Conservation (phyloP, 331 rosid species). For the Malus hybrid region DNA sequence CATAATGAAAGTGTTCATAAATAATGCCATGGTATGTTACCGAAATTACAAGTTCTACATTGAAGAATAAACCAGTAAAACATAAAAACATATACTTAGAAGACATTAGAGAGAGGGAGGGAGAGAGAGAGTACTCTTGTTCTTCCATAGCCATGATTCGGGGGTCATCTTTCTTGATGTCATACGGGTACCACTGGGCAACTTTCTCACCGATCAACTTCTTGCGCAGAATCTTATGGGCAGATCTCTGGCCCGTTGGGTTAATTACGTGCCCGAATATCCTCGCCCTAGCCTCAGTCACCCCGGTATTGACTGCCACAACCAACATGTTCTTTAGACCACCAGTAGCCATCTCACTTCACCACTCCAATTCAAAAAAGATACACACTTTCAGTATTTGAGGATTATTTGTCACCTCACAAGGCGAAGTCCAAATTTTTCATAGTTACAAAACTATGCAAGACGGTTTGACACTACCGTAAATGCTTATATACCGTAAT, state of each 20-base stretch:
- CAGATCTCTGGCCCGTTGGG: conserved; percentile 53
- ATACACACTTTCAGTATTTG: not conserved
- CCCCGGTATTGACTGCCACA: conserved; percentile 39
- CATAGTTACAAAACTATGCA: not conserved
- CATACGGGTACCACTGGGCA: conserved; percentile 73
- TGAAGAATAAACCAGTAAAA: not conserved
- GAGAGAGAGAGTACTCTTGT: conserved; percentile 48
- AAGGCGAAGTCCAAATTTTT: not conserved
- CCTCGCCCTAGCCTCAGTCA: conserved; percentile 59
- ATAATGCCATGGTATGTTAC: not conserved
- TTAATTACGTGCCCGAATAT: conserved; percentile 75
- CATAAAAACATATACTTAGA: not conserved
- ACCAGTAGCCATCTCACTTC: conserved; percentile 41
- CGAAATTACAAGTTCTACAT: not conserved
- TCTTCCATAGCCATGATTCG: conserved; percentile 59
- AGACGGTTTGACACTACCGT: not conserved
- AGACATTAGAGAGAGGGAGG: conserved; percentile 6
- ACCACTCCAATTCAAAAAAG: not conserved
- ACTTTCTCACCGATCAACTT: conserved; percentile 83
- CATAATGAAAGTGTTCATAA: not conserved
- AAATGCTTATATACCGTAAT: not conserved
- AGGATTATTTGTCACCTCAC: not conserved
- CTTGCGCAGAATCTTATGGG: conserved; percentile 73
- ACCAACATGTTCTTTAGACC: conserved; percentile 50
- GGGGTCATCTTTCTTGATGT: conserved; percentile 71